Base-by-base conservation (phyloP, 140 eudicot species). In the Stevia rebaudiana region DNA sequence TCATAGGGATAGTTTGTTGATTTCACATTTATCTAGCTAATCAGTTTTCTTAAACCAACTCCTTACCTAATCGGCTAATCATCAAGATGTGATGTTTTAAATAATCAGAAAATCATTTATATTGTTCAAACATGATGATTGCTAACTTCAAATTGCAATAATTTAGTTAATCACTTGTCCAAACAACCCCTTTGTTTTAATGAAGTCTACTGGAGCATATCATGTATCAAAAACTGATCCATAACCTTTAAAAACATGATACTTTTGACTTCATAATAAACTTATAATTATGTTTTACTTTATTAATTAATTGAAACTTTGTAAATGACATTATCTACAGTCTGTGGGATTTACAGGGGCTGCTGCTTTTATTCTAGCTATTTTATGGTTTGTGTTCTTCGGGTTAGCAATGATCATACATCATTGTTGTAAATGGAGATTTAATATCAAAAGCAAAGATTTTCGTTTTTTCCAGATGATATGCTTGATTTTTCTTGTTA, bases 341-440 rank as follows among this genome's bases (percentile, higher is more conserved):
- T 88, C 98, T 74, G 96, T 92, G 71, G 96, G 95, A 60, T 92
- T 75, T 79, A 92, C 98, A 68, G 98, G 96, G 70, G 87, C 89
- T 33, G 80, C 87, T 69, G 97, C 95, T 59, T 83, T 92, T 74
- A 79, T 85, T 65, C 76, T 88, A 54, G 83, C 94, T 31, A 31
- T 78, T 9, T 49, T 88, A 40, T 92, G 98, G 98, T 83, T 92
- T 52, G 25, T 89, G 65, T 75, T 78, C 35, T 92, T 92, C 59
- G 95, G 97, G 5, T 35, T 83, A 76, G 92, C 97, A 69, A 86
- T 92, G 70, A 60, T 78, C 55, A 70, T 80, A 56, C 87, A 88
- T 70, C 80, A 88, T 67, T 83, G 78, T 76, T 88, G 84, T 73
- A 90, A 89, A 58, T 85, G 96, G 95, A 85, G 79, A 52, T 72